phyloP scores from a whole-genome alignment of 2,329 filamentous ascomycete genomes.

The Talaromyces sp. region DNA sequence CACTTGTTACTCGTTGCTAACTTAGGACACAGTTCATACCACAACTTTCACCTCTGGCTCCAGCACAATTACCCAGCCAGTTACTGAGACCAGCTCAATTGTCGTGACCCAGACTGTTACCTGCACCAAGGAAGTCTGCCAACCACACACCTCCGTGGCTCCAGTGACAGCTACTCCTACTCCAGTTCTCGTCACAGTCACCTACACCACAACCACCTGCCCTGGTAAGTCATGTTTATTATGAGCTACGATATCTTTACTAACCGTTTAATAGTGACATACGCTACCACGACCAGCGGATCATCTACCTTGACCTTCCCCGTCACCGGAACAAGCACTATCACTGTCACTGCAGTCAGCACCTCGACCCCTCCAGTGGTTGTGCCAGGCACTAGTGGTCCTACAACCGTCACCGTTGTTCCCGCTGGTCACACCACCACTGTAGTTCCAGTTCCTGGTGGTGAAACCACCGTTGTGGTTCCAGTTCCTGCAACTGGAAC shows the following conservation, averaged over 20 bases:
- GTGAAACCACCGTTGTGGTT: background rate
- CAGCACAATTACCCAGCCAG: constrained; percentile 10
- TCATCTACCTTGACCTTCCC: constrained; percentile 10
- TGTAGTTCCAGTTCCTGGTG: background rate
- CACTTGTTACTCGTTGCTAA: background rate
- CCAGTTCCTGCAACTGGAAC: background rate
- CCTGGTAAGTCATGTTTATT: constrained; percentile 7
- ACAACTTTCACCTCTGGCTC: constrained; percentile 13
- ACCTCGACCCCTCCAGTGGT: constrained; percentile 8
- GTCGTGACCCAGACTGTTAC: constrained; percentile 12
- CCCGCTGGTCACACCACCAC: background rate
- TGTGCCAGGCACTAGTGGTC: background rate
- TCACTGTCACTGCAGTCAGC: constrained; percentile 10
- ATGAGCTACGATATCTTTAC: background rate
- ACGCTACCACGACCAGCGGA: constrained; percentile 12
- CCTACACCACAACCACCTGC: constrained; percentile 13
- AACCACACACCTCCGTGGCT: constrained; percentile 7
- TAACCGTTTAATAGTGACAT: constrained; percentile 4
- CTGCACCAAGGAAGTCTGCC: constrained; percentile 13
- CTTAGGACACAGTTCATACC: constrained; percentile 3
- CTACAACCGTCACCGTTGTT: background rate
- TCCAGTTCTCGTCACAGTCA: constrained; percentile 9
- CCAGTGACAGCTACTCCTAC: constrained; percentile 5
- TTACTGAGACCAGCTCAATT: constrained; percentile 13
- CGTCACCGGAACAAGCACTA: constrained; percentile 15